A percentile compares a stretch with the other conserved stretches of the same genome.
Evolutionary conservation across 176 grass and related monocot genomes (phyloP).

Genomic region (Hordeum vulgare): MorexV3_pseudomolecules_assembly NC_058519.1:124083841-124084340

Average conservation of each 20-base stretch:
- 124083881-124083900: too few species aligned
- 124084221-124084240: slow-evolving; percentile 82
- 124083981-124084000: background rate
- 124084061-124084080: slow-evolving; percentile 71
- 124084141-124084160: slow-evolving; percentile 76
- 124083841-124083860: too few species aligned
- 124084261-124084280: slow-evolving; percentile 62
- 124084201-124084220: slow-evolving; percentile 80
- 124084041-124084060: slow-evolving; percentile 46
- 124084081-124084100: slow-evolving; percentile 89
- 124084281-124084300: slow-evolving; percentile 79
- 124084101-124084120: slow-evolving; percentile 89
- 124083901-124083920: too few species aligned
- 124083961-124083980: background rate
- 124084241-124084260: slow-evolving; percentile 92
- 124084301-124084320: slow-evolving; percentile 87
- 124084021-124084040: background rate
- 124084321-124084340: slow-evolving; percentile 98
- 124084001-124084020: background rate
- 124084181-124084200: slow-evolving; percentile 63
- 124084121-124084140: slow-evolving; percentile 84
- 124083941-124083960: background rate
- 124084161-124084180: slow-evolving; percentile 60
- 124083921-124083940: too few species aligned
- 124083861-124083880: too few species aligned